phyloP scores from a whole-genome alignment of 129 eudicot species.

The Chrysanthemum makinoi region DNA sequence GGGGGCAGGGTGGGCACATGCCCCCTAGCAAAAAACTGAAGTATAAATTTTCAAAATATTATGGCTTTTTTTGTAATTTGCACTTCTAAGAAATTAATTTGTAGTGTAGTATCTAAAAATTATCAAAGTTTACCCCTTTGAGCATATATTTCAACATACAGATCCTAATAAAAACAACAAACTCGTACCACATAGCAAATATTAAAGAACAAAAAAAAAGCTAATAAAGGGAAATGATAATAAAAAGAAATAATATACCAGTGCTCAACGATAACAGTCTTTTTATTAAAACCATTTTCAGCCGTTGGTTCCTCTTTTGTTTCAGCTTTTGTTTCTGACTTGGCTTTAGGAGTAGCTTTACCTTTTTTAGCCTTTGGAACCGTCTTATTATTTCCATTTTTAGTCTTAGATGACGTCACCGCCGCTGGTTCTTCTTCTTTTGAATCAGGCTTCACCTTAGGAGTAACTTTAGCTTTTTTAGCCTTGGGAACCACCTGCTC shows the following conservation, averaged over 20 bases:
- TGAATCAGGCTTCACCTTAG: constrained; percentile 20
- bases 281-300: constrained; percentile 7
- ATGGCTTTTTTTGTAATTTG: too few species aligned
- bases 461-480: too few species aligned
- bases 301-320: constrained; percentile 16
- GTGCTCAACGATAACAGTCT: constrained; percentile 56
- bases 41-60: too few species aligned
- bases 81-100: too few species aligned
- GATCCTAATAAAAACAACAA: background rate
- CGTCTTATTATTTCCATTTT: background rate
- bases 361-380: constrained; percentile 29
- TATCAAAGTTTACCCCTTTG: too few species aligned
- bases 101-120: too few species aligned
- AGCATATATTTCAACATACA: background rate
- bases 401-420: background rate
- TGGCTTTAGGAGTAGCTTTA: constrained; percentile 20
- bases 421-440: constrained; percentile 8
- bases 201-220: background rate
- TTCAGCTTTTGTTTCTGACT: constrained; percentile 24
- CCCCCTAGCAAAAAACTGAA: too few species aligned
- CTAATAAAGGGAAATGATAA: background rate
- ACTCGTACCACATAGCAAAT: background rate
- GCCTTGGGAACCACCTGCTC: constrained; percentile 22
- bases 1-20: too few species aligned
- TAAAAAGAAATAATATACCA: constrained; percentile 27